Evolutionary conservation across 2,329 filamentous ascomycete species (phyloP).

Genomic region (Arachnopeziza araneosa): DNA sequence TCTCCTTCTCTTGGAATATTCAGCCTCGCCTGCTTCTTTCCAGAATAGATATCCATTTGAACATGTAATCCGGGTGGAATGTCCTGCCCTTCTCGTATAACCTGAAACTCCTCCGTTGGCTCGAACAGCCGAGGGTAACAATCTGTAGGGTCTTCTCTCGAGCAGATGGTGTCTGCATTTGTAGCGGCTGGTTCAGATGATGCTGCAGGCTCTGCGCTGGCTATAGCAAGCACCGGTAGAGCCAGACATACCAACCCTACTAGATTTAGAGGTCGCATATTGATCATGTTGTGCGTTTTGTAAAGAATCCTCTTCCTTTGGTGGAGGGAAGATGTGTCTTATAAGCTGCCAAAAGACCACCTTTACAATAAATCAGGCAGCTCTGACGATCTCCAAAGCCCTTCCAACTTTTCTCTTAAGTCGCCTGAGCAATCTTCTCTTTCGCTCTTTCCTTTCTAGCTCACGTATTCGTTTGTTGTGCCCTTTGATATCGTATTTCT

Average conservation of each 20-base stretch:
- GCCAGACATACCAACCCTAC: constrained; percentile 21
- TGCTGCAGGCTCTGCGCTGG: constrained; percentile 13
- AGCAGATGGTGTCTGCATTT: constrained; percentile 57
- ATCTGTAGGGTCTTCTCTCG: constrained; percentile 51
- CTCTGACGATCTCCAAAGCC: constrained; percentile 23
- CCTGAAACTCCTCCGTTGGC: constrained; percentile 59
- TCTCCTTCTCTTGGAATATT: constrained; percentile 49
- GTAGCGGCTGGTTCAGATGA: constrained; percentile 22
- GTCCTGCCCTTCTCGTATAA: constrained; percentile 58
- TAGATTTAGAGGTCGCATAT: constrained; percentile 10
- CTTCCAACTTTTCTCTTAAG: constrained; percentile 24
- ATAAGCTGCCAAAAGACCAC: constrained; percentile 12
- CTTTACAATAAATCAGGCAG: constrained; percentile 19
- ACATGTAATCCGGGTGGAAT: constrained; percentile 61
- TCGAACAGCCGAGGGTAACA: constrained; percentile 63
- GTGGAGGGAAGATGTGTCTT: neutral
- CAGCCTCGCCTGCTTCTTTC: constrained; percentile 60
- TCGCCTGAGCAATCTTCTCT: constrained; percentile 24
- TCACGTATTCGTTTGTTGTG: constrained; percentile 23
- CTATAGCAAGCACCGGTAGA: constrained; percentile 19
- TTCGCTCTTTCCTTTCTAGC: constrained; percentile 22
- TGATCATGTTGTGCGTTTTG: constrained; percentile 17
- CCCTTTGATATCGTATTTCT: constrained; percentile 25
- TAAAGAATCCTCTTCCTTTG: neutral
- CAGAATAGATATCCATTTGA: constrained; percentile 58